Conservation (phyloP, 2,329 filamentous ascomycete genomes). For the Cordyceps cicadae region DNA sequence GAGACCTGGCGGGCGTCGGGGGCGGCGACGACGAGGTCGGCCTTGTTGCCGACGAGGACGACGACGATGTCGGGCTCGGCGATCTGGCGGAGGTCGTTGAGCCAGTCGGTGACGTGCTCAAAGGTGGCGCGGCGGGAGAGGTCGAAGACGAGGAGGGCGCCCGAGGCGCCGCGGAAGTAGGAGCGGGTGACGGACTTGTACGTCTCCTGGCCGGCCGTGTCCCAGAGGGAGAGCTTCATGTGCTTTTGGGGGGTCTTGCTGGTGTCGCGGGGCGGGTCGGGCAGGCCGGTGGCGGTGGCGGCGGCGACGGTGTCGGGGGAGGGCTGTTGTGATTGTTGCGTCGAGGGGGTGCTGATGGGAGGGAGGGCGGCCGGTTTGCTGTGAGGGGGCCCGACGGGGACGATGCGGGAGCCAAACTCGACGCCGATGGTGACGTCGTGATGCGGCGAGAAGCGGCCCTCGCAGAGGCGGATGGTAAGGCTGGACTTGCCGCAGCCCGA, state of each 20-base stretch:
- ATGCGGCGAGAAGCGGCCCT: conserved; percentile 86
- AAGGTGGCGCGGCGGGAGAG: conserved; percentile 83
- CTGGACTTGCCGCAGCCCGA: conserved; percentile 92
- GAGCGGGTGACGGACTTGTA: conserved; percentile 94
- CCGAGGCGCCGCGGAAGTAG: conserved; percentile 75
- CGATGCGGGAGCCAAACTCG: conserved; percentile 88
- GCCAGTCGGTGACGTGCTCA: conserved; percentile 81
- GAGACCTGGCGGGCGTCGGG: conserved; percentile 70
- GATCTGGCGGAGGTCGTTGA: conserved; percentile 87
- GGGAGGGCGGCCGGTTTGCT: conserved; percentile 30
- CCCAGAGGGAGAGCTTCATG: conserved; percentile 94
- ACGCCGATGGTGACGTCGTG: conserved; percentile 98
- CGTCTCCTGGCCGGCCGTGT: conserved; percentile 92
- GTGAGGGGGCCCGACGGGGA: conserved; percentile 80
- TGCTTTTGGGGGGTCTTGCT: conserved; percentile 50
- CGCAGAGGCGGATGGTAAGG: conserved; percentile 89
- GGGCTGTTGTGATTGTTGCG: conserved; percentile 14
- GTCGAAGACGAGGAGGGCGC: conserved; percentile 82
- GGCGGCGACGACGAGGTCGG: conserved; percentile 57
- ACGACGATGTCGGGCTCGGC: conserved; percentile 94
- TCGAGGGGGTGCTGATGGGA: conserved; percentile 11
- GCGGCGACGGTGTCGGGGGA: conserved; percentile 5
- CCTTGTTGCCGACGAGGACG: conserved; percentile 91
- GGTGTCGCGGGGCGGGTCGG: conserved; percentile 41
- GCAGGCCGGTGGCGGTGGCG: conserved; percentile 34